Evolutionary conservation across 179 eudicot genomes (phyloP).

Genomic region (Silene noctiflora): DNA sequence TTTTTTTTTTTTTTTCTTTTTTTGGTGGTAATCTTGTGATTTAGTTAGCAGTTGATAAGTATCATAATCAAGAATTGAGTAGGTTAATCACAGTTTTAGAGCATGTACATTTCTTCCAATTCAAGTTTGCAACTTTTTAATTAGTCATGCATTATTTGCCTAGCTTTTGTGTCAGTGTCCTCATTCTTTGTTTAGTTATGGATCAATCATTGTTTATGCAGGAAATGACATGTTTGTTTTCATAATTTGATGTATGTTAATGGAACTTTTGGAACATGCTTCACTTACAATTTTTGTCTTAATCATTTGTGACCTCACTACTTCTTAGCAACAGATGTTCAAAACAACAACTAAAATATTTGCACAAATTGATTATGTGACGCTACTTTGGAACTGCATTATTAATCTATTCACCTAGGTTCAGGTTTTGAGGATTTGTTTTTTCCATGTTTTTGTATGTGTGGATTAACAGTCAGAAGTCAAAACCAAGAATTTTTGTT

Average conservation of each 20-base stretch:
- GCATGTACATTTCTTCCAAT: conserved; percentile 27
- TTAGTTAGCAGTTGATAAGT: conserved; percentile 17
- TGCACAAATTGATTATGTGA: too few relatives aligned
- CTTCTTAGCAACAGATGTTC: background rate
- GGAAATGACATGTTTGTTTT: conserved; percentile 12
- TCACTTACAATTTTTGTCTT: conserved; percentile 3
- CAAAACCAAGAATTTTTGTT: too few relatives aligned
- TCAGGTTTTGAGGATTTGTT: too few relatives aligned
- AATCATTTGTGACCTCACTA: background rate
- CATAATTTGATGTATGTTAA: conserved; percentile 1
- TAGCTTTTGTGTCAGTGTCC: conserved; percentile 20
- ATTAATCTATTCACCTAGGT: too few relatives aligned
- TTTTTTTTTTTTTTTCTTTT: background rate
- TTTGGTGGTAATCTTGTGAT: conserved; percentile 15
- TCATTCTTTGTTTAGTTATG: conserved; percentile 25
- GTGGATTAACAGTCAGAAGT: too few relatives aligned
- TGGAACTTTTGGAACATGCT: conserved; percentile 3
- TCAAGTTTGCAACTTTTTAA: conserved; percentile 25
- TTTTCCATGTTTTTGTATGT: too few relatives aligned
- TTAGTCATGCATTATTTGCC: conserved; percentile 14
- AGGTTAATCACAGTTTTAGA: conserved; percentile 12
- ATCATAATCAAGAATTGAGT: conserved; percentile 24
- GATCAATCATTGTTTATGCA: conserved; percentile 15
- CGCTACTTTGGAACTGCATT: too few relatives aligned
- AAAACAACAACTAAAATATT: too few relatives aligned